These are phyloP conservation scores for Solanum pennellii DNA, from an alignment of 257 asterid species.

Conservation along the genomic window DNA sequence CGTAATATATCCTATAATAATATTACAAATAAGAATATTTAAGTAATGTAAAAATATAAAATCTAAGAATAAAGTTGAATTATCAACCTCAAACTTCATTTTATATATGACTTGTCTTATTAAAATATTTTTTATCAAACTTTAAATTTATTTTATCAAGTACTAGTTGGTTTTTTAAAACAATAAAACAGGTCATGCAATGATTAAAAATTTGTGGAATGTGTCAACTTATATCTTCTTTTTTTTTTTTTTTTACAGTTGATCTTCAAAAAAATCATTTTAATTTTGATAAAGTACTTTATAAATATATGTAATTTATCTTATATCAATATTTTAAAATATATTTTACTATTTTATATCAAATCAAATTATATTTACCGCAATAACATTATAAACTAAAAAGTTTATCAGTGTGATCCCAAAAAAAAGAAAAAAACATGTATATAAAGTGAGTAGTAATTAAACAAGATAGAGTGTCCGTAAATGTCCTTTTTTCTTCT, in stretches of 20 bases:
- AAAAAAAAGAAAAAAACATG: background rate
- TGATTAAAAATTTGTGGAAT: constrained; percentile 5
- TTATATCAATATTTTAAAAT: too few relatives aligned
- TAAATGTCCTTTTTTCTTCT: background rate
- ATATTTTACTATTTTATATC: too few relatives aligned
- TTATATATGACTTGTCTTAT: too few relatives aligned
- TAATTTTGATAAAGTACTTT: too few relatives aligned
- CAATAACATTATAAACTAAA: background rate
- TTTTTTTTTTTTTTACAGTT: background rate
- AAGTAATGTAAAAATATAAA: too few relatives aligned
- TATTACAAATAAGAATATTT: too few relatives aligned
- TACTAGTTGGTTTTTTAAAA: background rate
- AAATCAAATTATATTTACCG: too few relatives aligned
- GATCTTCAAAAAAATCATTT: background rate
- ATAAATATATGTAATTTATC: too few relatives aligned
- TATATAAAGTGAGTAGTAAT: background rate
- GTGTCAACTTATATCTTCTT: too few relatives aligned
- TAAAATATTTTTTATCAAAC: too few relatives aligned
- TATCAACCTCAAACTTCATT: too few relatives aligned
- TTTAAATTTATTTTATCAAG: background rate
- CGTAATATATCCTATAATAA: background rate
- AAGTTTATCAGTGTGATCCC: background rate
- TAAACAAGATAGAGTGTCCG: background rate
- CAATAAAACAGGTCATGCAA: background rate
- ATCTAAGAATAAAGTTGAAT: too few relatives aligned